Evolutionary conservation across 192 early-diverging fungal genomes (phyloP), one percentile per base, ranked within the genome.

Genomic region (Coemansia sp.): DNA sequence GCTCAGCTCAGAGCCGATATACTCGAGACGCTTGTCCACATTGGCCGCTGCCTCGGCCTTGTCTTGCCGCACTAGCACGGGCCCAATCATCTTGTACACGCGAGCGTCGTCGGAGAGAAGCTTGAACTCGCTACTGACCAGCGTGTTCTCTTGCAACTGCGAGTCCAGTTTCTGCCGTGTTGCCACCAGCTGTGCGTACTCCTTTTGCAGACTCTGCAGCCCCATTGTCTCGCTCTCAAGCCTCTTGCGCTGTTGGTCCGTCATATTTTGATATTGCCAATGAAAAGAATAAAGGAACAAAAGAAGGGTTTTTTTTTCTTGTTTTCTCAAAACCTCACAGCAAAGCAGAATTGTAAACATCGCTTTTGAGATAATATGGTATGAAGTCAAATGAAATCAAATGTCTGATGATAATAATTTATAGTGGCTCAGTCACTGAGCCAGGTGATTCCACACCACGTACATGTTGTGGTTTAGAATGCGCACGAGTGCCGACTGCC

Each of bases 41-140:
- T 99, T 97, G 10, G 83, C 70, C 15, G 63, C 73, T 10, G 97
- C 94, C 70, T 99, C 97, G 6, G 74, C 44, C 58, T 82, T 84
- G 4, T 96, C 95, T 71, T 99, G 95, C 80, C 90, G 95, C 10
- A 97, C 90, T 24, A 99, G 81, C 11, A 96, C 95, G 21, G 97
- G 97, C 0, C 97, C 97, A 60, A 95, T 90, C 53, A 99, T 79
- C 68, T 99, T 99, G 85, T 92, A 99, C 18, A 99, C 88, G 48
- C 86, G 89, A 27, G 94, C 82, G 43, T 89, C 89, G 22, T 87
- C 85, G 32, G 91, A 86, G 56, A 99, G 72, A 18, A 84, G 56
- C 60, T 88, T 84, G 72, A 99, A 95, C 84, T 99, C 97, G 84
- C 90, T 89, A 58, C 90, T 80, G 12, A 98, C 95, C 58, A 93